Percentiles rank a stretch among this genome's conserved stretches.
Conservation (phyloP, 1,139 yeast genomes). For the Candida gigantensis region DNA sequence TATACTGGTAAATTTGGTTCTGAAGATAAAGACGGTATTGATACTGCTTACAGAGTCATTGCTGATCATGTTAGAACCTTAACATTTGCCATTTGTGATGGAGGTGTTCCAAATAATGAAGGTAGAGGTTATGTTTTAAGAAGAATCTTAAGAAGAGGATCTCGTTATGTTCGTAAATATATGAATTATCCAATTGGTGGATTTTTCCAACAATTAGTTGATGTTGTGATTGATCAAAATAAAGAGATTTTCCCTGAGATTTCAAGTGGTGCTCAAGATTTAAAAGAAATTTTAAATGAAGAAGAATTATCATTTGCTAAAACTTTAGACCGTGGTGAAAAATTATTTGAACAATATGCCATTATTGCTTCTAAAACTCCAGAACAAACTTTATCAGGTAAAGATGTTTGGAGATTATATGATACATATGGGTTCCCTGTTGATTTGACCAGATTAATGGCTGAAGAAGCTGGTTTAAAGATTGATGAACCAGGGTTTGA, state of each 20-base stretch:
- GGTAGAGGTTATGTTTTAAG: constrained; percentile 98
- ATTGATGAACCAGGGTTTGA: constrained; percentile 93
- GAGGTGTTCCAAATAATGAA: constrained; percentile 98
- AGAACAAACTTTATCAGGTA: constrained; percentile 79
- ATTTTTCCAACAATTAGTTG: constrained; percentile 89
- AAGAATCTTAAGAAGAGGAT: constrained; percentile 96
- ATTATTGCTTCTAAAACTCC: constrained; percentile 75
- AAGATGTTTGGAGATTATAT: constrained; percentile 96
- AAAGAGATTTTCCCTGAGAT: constrained; percentile 90
- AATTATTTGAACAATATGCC: constrained; percentile 91
- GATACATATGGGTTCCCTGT: constrained; percentile 99
- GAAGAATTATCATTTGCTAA: constrained; percentile 94
- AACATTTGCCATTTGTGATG: constrained; percentile 94
- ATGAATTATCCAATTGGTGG: constrained; percentile 94
- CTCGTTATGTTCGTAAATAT: constrained; percentile 94
- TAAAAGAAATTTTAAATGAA: constrained; percentile 89
- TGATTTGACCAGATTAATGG: constrained; percentile 96
- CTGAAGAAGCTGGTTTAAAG: constrained; percentile 94
- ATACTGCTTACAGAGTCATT: constrained; percentile 95
- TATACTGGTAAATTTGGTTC: constrained; percentile 91
- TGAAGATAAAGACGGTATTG: constrained; percentile 91
- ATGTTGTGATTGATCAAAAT: constrained; percentile 89
- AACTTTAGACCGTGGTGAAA: constrained; percentile 97
- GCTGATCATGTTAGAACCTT: constrained; percentile 98
- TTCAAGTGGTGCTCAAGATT: constrained; percentile 64